Evolutionary conservation across 108 stramenopile species (phyloP).

Genomic region (Skeletonema potamos): DNA sequence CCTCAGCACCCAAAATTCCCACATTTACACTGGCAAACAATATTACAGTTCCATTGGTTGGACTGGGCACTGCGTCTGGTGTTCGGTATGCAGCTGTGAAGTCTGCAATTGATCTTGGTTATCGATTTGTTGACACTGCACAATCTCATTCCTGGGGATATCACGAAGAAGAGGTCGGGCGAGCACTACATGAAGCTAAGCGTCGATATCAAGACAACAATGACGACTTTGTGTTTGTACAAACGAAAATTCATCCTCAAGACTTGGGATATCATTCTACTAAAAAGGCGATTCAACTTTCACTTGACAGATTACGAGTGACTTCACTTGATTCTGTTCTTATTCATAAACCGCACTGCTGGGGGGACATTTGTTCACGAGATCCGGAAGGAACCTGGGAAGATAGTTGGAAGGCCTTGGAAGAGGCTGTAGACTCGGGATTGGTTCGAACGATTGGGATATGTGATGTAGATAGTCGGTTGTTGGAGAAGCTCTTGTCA

Average conservation of each 20-base stretch:
- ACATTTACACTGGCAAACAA: conserved; percentile 52
- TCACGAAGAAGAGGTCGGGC: conserved; percentile 55
- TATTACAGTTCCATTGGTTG: conserved; percentile 45
- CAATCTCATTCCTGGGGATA: conserved; percentile 59
- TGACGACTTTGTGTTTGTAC: conserved; percentile 46
- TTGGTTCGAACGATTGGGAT: conserved; percentile 53
- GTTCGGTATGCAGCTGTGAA: conserved; percentile 35
- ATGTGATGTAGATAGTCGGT: conserved; percentile 48
- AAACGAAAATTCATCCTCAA: conserved; percentile 66
- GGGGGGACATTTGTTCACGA: conserved; percentile 48
- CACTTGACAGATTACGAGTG: conserved; percentile 26
- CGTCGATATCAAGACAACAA: conserved; percentile 29
- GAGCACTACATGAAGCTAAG: conserved; percentile 30
- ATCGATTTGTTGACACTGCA: conserved; percentile 56
- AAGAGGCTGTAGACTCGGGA: conserved; percentile 52
- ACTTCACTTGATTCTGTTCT: conserved; percentile 52
- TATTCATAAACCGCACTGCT: conserved; percentile 62
- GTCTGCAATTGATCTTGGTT: conserved; percentile 47
- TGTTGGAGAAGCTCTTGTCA: conserved; percentile 40
- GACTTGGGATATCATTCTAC: conserved; percentile 57
- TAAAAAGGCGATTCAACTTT: conserved; percentile 23
- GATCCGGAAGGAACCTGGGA: conserved; percentile 64
- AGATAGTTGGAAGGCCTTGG: conserved; percentile 56
- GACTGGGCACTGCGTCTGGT: conserved; percentile 56
- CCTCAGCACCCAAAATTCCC: conserved; percentile 9